phyloP scores from a whole-genome alignment of 208 protist genomes.

The Trypanosoma brucei region DNA sequence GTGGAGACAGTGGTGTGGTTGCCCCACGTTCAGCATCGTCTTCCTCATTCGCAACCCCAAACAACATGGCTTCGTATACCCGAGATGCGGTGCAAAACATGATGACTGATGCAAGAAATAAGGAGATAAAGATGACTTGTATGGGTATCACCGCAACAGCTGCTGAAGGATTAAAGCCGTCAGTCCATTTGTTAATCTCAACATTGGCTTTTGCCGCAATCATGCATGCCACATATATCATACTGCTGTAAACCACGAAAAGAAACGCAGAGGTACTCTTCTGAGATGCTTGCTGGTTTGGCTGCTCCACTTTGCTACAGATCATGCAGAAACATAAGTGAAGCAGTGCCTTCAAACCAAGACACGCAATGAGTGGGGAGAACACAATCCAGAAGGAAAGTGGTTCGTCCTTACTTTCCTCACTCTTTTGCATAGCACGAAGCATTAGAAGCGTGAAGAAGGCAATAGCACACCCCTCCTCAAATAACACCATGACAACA shows the following conservation, averaged over 20 bases:
- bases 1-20: too few species aligned
- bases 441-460: slow-evolving; percentile 36
- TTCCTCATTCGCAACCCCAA: neutral
- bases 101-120: slow-evolving; percentile 25
- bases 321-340: slow-evolving; percentile 12
- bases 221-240: slow-evolving; percentile 54
- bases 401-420: neutral
- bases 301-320: neutral
- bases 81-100: slow-evolving; percentile 9
- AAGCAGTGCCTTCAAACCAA: slow-evolving; percentile 1
- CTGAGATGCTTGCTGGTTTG: slow-evolving; percentile 11
- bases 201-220: slow-evolving; percentile 43
- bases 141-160: slow-evolving; percentile 39
- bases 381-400: slow-evolving; percentile 58
- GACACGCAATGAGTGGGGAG: slow-evolving; percentile 42
- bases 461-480: slow-evolving; percentile 31
- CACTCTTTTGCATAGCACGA: slow-evolving; percentile 19
- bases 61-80: neutral
- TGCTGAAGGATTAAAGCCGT: slow-evolving; percentile 32
- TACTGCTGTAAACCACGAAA: slow-evolving; percentile 19
- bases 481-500: slow-evolving; percentile 21
- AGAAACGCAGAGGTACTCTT: slow-evolving; percentile 8
- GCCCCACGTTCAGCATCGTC: neutral
- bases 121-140: slow-evolving; percentile 23
- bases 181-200: slow-evolving; percentile 29